Conservation (phyloP, 306 rosid genomes). For the Acmispon strigosus region DNA sequence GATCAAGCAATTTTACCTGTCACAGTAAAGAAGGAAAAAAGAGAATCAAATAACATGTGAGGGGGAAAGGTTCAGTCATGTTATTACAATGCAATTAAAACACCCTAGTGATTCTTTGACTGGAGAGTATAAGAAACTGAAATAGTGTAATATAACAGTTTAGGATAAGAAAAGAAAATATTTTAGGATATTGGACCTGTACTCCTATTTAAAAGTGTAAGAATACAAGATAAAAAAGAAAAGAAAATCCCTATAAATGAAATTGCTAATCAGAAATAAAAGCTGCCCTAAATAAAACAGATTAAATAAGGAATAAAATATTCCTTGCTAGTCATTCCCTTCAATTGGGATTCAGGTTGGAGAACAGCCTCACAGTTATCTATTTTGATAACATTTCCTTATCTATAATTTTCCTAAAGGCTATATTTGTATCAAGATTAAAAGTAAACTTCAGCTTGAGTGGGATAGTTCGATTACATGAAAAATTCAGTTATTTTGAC, state of each 20-base stretch:
- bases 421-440: too few relatives aligned
- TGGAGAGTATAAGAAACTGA: background rate
- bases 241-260: background rate
- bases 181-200: too few relatives aligned
- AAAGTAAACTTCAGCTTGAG: too few relatives aligned
- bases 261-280: background rate
- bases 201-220: background rate
- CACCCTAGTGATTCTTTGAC: background rate
- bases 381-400: too few relatives aligned
- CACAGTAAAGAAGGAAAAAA: background rate
- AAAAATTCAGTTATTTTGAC: too few relatives aligned
- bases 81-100: background rate
- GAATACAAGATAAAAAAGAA: background rate
- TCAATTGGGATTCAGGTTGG: too few relatives aligned
- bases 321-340: too few relatives aligned
- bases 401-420: too few relatives aligned
- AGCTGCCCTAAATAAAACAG: too few relatives aligned
- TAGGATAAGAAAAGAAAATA: background rate
- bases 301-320: too few relatives aligned
- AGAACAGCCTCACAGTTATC: too few relatives aligned
- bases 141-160: background rate
- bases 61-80: background rate
- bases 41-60: background rate
- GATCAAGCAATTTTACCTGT: slow-evolving; percentile 77
- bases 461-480: too few relatives aligned